These are phyloP conservation scores for Reutealis trisperma DNA, from an alignment of 345 rosid genomes.

Conservation along the genomic window DNA sequence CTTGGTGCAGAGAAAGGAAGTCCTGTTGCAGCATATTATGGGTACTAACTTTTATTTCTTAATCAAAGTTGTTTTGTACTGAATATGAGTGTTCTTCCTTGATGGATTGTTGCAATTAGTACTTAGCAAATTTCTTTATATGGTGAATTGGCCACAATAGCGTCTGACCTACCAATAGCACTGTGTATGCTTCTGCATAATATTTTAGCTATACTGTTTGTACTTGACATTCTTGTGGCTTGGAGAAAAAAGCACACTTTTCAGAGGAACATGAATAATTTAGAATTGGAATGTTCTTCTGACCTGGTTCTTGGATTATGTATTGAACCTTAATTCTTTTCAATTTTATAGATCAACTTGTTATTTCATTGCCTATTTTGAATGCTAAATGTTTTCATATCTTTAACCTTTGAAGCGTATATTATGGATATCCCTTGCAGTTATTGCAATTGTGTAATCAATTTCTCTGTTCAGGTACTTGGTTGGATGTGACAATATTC, in stretches of 20 bases:
- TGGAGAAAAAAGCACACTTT: not conserved
- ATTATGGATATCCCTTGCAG: not conserved
- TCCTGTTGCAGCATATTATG: slow-evolving; percentile 89
- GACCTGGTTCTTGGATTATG: slow-evolving; percentile 7
- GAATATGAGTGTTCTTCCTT: not conserved
- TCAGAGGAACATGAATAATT: slow-evolving; percentile 10
- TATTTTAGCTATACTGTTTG: slow-evolving; percentile 6
- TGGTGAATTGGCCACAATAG: not conserved
- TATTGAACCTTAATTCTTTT: not conserved
- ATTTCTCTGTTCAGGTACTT: slow-evolving; percentile 60
- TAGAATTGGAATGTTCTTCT: slow-evolving; percentile 3
- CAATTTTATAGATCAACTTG: not conserved
- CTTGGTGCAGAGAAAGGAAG: slow-evolving; percentile 88
- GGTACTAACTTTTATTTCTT: slow-evolving; percentile 43
- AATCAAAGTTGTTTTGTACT: not conserved
- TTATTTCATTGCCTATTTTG: slow-evolving; percentile 2
- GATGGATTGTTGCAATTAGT: not conserved
- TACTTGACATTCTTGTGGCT: slow-evolving; percentile 5
- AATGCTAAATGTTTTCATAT: not conserved
- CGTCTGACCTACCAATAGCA: not conserved
- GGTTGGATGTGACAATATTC: slow-evolving; percentile 88
- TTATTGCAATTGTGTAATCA: not conserved
- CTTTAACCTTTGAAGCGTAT: not conserved
- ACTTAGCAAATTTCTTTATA: not conserved
- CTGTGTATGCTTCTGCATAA: not conserved